These are phyloP conservation scores for Hypoxylon perforatum DNA, from an alignment of 495 filamentous ascomycete genomes.

Conservation along the genomic window DNA sequence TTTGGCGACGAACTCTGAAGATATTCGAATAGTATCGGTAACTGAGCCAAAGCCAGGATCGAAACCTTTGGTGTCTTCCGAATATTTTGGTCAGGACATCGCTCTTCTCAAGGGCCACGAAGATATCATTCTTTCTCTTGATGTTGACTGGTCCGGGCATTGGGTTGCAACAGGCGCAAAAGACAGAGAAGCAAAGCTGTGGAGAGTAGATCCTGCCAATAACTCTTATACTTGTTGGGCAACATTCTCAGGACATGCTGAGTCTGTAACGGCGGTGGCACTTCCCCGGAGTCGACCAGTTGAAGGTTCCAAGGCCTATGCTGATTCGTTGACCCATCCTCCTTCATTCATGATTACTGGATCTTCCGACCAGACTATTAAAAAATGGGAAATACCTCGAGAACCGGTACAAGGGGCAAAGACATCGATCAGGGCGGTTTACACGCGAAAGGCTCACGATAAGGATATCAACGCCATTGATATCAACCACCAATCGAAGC, in stretches of 20 bases:
- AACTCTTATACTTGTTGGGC: conserved; percentile 82
- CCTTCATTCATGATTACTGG: conserved; percentile 88
- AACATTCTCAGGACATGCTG: conserved; percentile 88
- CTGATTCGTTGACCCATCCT: conserved; percentile 78
- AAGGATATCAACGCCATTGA: conserved; percentile 98
- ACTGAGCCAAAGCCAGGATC: conserved; percentile 46
- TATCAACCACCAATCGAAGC: conserved; percentile 70
- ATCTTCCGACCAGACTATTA: conserved; percentile 93
- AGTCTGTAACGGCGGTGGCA: conserved; percentile 92
- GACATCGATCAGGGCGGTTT: conserved; percentile 66
- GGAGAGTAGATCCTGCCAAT: conserved; percentile 83
- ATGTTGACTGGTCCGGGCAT: conserved; percentile 93
- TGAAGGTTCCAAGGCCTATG: conserved; percentile 69
- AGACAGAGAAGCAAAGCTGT: conserved; percentile 93
- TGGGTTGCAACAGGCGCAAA: conserved; percentile 97
- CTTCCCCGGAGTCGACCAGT: conserved; percentile 76
- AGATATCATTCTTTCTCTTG: conserved; percentile 94
- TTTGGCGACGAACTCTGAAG: conserved; percentile 94
- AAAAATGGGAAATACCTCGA: conserved; percentile 80
- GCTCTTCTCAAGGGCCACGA: conserved; percentile 87
- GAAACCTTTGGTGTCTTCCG: conserved; percentile 49
- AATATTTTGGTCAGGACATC: conserved; percentile 89
- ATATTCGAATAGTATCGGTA: conserved; percentile 82
- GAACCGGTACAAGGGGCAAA: conserved; percentile 55
- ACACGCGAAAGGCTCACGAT: conserved; percentile 94